Evolutionary conservation across 176 grass and related monocot genomes (phyloP).

Genomic region (Phoenix dactylifera): DNA sequence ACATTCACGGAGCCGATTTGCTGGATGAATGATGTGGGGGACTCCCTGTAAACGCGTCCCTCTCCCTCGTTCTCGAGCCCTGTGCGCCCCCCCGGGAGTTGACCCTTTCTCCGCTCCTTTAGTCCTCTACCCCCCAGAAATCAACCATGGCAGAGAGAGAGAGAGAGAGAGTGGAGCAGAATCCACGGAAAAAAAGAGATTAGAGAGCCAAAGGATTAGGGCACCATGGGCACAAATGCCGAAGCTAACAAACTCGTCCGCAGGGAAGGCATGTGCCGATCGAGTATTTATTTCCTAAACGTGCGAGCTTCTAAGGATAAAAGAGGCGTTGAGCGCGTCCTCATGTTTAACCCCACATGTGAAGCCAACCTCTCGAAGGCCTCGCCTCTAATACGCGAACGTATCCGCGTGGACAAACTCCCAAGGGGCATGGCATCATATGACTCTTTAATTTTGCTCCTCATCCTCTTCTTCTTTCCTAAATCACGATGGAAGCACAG

Average conservation of each 20-base stretch:
- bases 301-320: background rate
- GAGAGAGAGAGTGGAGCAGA: too few species aligned
- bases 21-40: conserved; percentile 6
- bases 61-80: conserved; percentile 10
- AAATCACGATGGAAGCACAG: too few species aligned
- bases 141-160: too few species aligned
- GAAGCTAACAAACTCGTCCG: too few species aligned
- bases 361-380: too few species aligned
- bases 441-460: too few species aligned
- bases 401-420: background rate
- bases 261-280: background rate
- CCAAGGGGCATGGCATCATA: too few species aligned
- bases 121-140: background rate
- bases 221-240: too few species aligned
- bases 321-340: background rate
- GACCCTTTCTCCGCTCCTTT: background rate
- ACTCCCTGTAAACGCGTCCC: background rate
- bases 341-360: too few species aligned
- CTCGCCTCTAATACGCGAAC: background rate
- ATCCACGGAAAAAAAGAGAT: too few species aligned
- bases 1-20: conserved; percentile 1
- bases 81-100: conserved; percentile 3
- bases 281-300: background rate
- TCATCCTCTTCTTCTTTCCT: too few species aligned
- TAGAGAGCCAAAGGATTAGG: too few species aligned